Conservation (phyloP, 2,329 filamentous ascomycete species). For the Penicillium rolfsii region DNA sequence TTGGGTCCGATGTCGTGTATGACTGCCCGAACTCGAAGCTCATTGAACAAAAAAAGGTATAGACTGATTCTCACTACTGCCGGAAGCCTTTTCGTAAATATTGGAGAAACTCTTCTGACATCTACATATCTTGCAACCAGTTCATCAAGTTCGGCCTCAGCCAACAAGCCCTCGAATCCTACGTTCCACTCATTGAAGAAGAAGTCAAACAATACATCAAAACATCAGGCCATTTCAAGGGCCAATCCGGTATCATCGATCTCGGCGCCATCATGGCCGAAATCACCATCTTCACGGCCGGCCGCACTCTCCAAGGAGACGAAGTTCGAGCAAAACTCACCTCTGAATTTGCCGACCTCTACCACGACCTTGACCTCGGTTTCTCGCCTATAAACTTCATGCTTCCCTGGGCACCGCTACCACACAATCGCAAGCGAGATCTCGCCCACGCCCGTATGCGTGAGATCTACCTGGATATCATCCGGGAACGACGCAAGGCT, state of each 20-base stretch:
- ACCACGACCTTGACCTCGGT: slow-evolving; percentile 79
- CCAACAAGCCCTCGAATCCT: slow-evolving; percentile 63
- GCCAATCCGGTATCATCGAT: slow-evolving; percentile 63
- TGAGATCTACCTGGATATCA: slow-evolving; percentile 71
- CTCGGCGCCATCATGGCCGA: slow-evolving; percentile 71
- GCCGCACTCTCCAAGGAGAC: slow-evolving; percentile 72
- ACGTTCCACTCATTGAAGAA: slow-evolving; percentile 82
- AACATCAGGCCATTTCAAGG: slow-evolving; percentile 61
- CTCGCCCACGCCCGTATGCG: slow-evolving; percentile 71
- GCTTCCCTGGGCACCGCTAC: slow-evolving; percentile 76
- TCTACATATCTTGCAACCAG: slow-evolving; percentile 13
- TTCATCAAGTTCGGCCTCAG: slow-evolving; percentile 69
- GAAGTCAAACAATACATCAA: slow-evolving; percentile 58
- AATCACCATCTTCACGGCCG: slow-evolving; percentile 81
- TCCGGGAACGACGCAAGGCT: slow-evolving; percentile 39
- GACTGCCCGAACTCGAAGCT: slow-evolving; percentile 89
- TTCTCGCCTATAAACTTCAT: slow-evolving; percentile 83
- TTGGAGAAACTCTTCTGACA: background rate
- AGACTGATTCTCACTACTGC: too few relatives aligned
- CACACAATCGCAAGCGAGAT: slow-evolving; percentile 74
- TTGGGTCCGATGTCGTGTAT: slow-evolving; percentile 85
- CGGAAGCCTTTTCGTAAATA: too few relatives aligned
- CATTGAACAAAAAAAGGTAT: slow-evolving; percentile 93
- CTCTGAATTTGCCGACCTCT: slow-evolving; percentile 72
- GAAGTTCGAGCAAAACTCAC: slow-evolving; percentile 74